A percentile compares a stretch with the other conserved stretches of the same genome.
Conservation (phyloP, 2,329 filamentous ascomycete species). For the Aureobasidium namibiae region DNA sequence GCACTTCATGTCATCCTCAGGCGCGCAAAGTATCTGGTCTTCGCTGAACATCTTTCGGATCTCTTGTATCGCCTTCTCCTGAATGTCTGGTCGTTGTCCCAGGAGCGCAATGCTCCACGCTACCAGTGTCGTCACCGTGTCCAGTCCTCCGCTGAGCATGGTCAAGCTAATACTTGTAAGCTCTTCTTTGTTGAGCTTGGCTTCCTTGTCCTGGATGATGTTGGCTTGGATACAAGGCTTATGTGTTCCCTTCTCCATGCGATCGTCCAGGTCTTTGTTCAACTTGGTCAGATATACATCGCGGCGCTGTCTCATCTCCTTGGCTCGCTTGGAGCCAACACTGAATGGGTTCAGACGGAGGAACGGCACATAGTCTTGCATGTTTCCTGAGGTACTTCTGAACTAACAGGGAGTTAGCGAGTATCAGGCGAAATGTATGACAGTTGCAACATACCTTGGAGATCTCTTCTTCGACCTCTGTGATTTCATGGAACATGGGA, state of each 20-base stretch:
- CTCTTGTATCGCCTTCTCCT: slow-evolving; percentile 50
- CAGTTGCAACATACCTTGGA: slow-evolving; percentile 29
- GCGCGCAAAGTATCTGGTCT: slow-evolving; percentile 50
- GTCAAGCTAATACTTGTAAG: slow-evolving; percentile 58
- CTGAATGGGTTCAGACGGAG: slow-evolving; percentile 55
- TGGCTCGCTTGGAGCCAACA: slow-evolving; percentile 48
- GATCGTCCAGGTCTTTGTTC: slow-evolving; percentile 51
- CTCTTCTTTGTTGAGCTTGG: slow-evolving; percentile 54
- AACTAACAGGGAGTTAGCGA: slow-evolving; percentile 28
- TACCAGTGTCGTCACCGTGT: slow-evolving; percentile 58
- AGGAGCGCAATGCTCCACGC: slow-evolving; percentile 57
- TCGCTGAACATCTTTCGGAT: slow-evolving; percentile 48
- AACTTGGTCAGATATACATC: slow-evolving; percentile 53
- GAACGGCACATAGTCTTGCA: slow-evolving; percentile 55
- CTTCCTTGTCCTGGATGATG: slow-evolving; percentile 55
- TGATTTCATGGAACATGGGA: slow-evolving; percentile 54
- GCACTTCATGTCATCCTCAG: slow-evolving; percentile 56
- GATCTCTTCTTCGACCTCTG: slow-evolving; percentile 54
- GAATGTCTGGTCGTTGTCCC: slow-evolving; percentile 52
- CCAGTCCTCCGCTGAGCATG: slow-evolving; percentile 59
- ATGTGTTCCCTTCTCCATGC: slow-evolving; percentile 53
- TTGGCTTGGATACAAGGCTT: slow-evolving; percentile 61
- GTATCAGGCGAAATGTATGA: neutral
- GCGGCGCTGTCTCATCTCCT: slow-evolving; percentile 51
- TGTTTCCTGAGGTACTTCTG: slow-evolving; percentile 51